Evolutionary conservation across 805 yeast species (phyloP).

Genomic region (Yarrowia divulgata): DNA sequence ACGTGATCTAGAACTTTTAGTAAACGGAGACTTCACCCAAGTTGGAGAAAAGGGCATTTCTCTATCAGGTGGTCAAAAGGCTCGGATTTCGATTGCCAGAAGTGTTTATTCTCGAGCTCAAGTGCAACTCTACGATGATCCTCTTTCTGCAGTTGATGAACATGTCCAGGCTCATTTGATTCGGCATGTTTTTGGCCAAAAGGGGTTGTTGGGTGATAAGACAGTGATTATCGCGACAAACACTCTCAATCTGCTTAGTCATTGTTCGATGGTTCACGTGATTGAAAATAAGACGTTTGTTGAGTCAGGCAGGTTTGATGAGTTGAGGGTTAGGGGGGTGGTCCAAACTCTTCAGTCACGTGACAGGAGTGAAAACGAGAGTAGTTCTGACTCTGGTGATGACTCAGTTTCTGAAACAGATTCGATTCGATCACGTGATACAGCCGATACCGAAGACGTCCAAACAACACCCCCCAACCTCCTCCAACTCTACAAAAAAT

Average conservation of each 20-base stretch:
- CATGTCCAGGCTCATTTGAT: constrained; percentile 81
- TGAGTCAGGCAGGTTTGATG: constrained; percentile 66
- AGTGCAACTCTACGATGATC: constrained; percentile 77
- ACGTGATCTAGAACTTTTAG: constrained; percentile 68
- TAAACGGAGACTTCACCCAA: constrained; percentile 81
- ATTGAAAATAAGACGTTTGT: constrained; percentile 66
- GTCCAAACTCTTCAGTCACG: too few relatives aligned
- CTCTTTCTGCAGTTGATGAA: constrained; percentile 87
- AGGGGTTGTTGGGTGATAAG: constrained; percentile 61
- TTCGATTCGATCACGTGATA: too few relatives aligned
- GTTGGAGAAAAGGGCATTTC: constrained; percentile 92
- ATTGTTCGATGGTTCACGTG: constrained; percentile 76
- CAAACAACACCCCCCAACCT: too few relatives aligned
- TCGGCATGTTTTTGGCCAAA: constrained; percentile 69
- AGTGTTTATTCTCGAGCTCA: constrained; percentile 74
- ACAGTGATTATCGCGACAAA: constrained; percentile 86
- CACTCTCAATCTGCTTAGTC: constrained; percentile 72
- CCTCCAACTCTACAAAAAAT: constrained; percentile 74
- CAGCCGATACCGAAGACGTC: too few relatives aligned
- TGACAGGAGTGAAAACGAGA: too few relatives aligned
- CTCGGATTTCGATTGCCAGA: constrained; percentile 82
- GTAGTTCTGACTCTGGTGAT: too few relatives aligned
- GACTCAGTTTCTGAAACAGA: too few relatives aligned
- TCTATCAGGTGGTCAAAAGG: constrained; percentile 89
- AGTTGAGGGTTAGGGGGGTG: too few relatives aligned